A percentile compares a stretch with the other conserved stretches of the same genome.
Evolutionary conservation across 1,139 yeast genomes (phyloP).

Genomic region (Geotrichum carabidarum): DNA sequence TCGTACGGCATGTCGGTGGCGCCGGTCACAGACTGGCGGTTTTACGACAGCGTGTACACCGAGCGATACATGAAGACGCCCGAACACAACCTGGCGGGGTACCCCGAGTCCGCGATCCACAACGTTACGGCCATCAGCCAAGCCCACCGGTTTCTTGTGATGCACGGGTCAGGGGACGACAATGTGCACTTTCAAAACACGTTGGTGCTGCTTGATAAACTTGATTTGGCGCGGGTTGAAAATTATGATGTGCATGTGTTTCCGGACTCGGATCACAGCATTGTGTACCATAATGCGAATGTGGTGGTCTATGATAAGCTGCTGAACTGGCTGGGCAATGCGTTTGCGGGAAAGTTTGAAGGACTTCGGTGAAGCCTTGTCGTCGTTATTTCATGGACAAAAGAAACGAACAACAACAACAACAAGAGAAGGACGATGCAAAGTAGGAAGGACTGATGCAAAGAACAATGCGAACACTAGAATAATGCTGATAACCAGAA

Average conservation of each 20-base stretch:
- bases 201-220: slow-evolving; percentile 62
- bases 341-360: slow-evolving; percentile 54
- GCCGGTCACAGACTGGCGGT: slow-evolving; percentile 78
- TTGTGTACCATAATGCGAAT: slow-evolving; percentile 73
- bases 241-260: slow-evolving; percentile 87
- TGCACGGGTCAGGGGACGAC: slow-evolving; percentile 98
- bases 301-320: slow-evolving; percentile 70
- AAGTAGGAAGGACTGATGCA: too few relatives aligned
- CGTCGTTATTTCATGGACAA: too few relatives aligned
- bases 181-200: slow-evolving; percentile 93
- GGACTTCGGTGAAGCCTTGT: not conserved
- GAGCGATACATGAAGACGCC: slow-evolving; percentile 86
- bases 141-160: slow-evolving; percentile 66
- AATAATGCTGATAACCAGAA: not conserved
- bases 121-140: slow-evolving; percentile 47
- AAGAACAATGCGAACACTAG: not conserved
- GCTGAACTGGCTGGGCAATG: slow-evolving; percentile 63
- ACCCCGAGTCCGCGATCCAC: slow-evolving; percentile 43
- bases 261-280: slow-evolving; percentile 91
- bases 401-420: not conserved
- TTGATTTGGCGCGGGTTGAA: slow-evolving; percentile 58
- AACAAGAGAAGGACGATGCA: not conserved
- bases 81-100: slow-evolving; percentile 49
- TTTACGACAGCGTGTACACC: slow-evolving; percentile 78
- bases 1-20: slow-evolving; percentile 84